Percentiles rank a stretch among this genome's conserved stretches.
Evolutionary conservation across 306 rosid genomes (phyloP).

Genomic region (Vigna angularis): DNA sequence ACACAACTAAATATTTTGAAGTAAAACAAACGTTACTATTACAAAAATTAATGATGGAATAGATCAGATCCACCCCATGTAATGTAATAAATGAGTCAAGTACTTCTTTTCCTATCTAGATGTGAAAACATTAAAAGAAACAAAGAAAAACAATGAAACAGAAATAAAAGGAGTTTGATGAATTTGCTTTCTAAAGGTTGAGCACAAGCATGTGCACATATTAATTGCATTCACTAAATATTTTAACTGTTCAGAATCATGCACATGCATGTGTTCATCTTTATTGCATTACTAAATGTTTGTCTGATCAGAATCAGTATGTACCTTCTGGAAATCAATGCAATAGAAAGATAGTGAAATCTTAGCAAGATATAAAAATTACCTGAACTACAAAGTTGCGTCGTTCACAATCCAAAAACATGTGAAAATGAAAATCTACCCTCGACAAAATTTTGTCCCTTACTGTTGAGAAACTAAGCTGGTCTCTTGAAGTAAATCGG

Average conservation of each 20-base stretch:
- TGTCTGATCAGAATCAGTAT: slow-evolving; percentile 2
- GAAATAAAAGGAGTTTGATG: background rate
- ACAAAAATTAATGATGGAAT: background rate
- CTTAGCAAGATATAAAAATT: slow-evolving; percentile 20
- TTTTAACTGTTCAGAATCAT: background rate
- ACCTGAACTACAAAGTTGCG: slow-evolving; percentile 96
- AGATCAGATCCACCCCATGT: background rate
- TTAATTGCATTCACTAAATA: slow-evolving; percentile 4
- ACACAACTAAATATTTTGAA: background rate
- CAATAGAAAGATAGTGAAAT: slow-evolving; percentile 16
- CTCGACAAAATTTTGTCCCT: slow-evolving; percentile 72
- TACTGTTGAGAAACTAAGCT: slow-evolving; percentile 81
- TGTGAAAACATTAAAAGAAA: background rate
- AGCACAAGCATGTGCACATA: background rate
- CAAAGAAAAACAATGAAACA: background rate
- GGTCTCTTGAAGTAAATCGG: slow-evolving; percentile 97
- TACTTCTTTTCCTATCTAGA: slow-evolving; percentile 2
- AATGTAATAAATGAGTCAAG: background rate
- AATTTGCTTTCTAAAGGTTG: background rate
- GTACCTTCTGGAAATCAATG: slow-evolving; percentile 9
- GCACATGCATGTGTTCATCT: background rate
- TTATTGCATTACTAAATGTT: slow-evolving; percentile 31
- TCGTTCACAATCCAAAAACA: slow-evolving; percentile 94
- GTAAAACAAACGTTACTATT: background rate
- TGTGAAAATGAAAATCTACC: slow-evolving; percentile 75